These are phyloP conservation scores for Trichoderma asperelloides DNA, from an alignment of 495 filamentous ascomycete genomes.

Conservation along the genomic window DNA sequence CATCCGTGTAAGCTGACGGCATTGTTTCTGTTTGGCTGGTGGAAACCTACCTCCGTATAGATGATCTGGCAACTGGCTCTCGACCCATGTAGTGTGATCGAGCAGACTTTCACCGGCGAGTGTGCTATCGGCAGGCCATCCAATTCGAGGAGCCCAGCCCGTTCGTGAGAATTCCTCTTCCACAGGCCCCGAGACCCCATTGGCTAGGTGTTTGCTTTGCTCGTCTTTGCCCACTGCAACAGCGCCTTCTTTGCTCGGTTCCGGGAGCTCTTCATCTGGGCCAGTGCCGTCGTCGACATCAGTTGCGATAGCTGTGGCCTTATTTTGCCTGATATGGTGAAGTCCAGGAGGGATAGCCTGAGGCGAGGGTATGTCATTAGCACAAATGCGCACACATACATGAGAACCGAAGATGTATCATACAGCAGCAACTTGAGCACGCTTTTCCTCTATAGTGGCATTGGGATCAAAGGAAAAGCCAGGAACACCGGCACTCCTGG, in stretches of 20 bases:
- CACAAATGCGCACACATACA: neutral
- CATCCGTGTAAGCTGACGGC: neutral
- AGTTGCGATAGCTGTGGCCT: constrained; percentile 60
- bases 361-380: neutral
- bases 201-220: constrained; percentile 36
- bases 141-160: constrained; percentile 86
- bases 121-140: constrained; percentile 43
- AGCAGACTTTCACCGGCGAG: constrained; percentile 56
- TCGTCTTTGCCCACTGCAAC: constrained; percentile 30
- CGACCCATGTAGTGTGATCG: constrained; percentile 83
- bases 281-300: constrained; percentile 65
- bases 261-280: constrained; percentile 68
- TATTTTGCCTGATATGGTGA: constrained; percentile 53
- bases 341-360: constrained; percentile 48
- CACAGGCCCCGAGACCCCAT: constrained; percentile 47
- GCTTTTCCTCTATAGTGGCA: constrained; percentile 77
- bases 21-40: neutral
- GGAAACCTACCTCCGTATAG: constrained; percentile 67
- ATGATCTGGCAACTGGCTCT: constrained; percentile 75
- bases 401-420: constrained; percentile 22
- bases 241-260: constrained; percentile 61
- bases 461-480: constrained; percentile 84
- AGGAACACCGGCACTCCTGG: constrained; percentile 61
- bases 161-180: constrained; percentile 53
- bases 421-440: constrained; percentile 68